These are phyloP conservation scores for Ophiosphaerella herpotricha DNA, from an alignment of 2,329 filamentous ascomycete genomes.

Conservation along the genomic window DNA sequence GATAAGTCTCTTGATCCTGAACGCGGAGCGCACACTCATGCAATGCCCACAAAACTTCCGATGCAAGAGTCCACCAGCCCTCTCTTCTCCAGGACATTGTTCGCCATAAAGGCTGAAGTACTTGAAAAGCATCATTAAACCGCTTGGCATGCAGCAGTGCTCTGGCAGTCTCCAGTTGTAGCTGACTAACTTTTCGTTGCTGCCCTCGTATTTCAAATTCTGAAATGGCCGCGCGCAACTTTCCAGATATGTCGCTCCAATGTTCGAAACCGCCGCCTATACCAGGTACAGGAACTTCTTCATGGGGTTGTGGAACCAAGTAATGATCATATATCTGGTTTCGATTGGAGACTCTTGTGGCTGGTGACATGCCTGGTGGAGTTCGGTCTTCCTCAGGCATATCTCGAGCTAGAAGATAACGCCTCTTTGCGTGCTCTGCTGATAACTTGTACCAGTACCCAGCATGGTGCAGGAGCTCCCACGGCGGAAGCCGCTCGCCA, in stretches of 20 bases:
- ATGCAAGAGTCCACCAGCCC: constrained; percentile 63
- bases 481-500: constrained; percentile 59
- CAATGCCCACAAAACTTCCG: constrained; percentile 58
- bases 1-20: constrained; percentile 53
- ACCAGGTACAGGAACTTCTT: constrained; percentile 56
- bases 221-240: constrained; percentile 53
- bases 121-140: constrained; percentile 57
- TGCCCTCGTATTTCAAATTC: constrained; percentile 61
- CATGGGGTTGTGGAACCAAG: constrained; percentile 62
- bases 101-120: constrained; percentile 60
- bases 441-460: constrained; percentile 65
- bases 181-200: constrained; percentile 57
- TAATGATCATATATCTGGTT: constrained; percentile 63
- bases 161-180: constrained; percentile 60
- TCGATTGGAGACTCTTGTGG: constrained; percentile 59
- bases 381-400: constrained; percentile 64
- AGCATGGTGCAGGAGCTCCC: constrained; percentile 64
- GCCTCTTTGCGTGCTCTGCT: constrained; percentile 56
- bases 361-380: constrained; percentile 59
- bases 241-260: constrained; percentile 54
- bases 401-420: constrained; percentile 57
- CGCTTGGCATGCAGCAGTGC: constrained; percentile 57
- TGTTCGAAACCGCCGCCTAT: constrained; percentile 55
- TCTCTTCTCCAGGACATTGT: constrained; percentile 62
- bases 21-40: constrained; percentile 57